These are phyloP conservation scores for Arabis alpina DNA, from an alignment of 345 rosid genomes.

Conservation along the genomic window DNA sequence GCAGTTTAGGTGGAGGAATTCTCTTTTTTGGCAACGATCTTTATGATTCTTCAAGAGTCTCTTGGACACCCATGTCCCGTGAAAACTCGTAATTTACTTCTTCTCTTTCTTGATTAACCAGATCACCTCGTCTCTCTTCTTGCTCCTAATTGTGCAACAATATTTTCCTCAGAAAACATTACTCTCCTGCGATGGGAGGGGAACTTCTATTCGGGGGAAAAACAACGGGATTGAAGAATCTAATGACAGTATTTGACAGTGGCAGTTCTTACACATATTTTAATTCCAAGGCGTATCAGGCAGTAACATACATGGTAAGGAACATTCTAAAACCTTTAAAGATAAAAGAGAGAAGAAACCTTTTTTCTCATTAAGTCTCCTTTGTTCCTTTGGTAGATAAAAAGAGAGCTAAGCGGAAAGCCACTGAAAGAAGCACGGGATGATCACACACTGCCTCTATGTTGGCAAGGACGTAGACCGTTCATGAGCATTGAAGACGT, in stretches of 20 bases:
- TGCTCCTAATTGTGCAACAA: constrained; percentile 15
- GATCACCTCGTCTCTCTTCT: not conserved
- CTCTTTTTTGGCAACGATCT: constrained; percentile 86
- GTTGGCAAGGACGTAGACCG: constrained; percentile 89
- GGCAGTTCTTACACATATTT: constrained; percentile 96
- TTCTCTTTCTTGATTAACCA: not conserved
- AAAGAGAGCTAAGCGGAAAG: constrained; percentile 54
- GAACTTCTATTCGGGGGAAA: constrained; percentile 70
- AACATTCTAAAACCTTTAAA: constrained; percentile 10
- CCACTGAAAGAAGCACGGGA: constrained; percentile 63
- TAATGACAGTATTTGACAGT: constrained; percentile 65
- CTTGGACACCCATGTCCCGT: constrained; percentile 81
- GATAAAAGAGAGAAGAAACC: not conserved
- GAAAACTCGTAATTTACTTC: constrained; percentile 51
- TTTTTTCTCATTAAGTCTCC: not conserved
- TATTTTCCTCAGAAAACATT: constrained; percentile 60
- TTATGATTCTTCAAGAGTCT: constrained; percentile 64
- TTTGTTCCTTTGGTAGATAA: constrained; percentile 48
- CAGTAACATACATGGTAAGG: constrained; percentile 56
- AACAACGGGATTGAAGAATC: constrained; percentile 61
- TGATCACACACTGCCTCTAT: constrained; percentile 75
- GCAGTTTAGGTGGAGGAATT: constrained; percentile 80
- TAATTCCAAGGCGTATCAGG: constrained; percentile 64
- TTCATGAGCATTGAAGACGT: constrained; percentile 70
- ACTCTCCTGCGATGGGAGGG: constrained; percentile 79